Conservation (phyloP, 208 protist species). For the Willaertia magna region DNA sequence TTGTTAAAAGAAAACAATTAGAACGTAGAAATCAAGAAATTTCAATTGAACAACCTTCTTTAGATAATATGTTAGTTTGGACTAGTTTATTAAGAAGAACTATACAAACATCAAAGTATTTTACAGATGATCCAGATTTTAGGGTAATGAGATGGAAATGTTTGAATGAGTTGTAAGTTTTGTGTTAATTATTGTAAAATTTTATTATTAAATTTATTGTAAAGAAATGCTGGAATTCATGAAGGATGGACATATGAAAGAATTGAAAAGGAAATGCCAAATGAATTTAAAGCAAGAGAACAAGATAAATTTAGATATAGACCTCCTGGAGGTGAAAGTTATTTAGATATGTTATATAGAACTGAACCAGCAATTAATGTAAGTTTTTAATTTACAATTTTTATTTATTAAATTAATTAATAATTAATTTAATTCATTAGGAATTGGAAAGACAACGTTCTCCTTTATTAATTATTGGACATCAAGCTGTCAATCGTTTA, state of each 20-base stretch:
- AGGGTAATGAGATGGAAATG: neutral
- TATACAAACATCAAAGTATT: neutral
- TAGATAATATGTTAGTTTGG: neutral
- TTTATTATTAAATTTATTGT: too few relatives aligned
- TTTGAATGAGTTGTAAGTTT: neutral
- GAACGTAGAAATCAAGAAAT: neutral
- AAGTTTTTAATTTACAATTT: too few relatives aligned
- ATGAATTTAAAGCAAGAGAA: neutral
- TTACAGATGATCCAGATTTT: neutral
- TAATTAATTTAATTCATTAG: too few relatives aligned
- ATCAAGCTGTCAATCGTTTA: conserved; percentile 2
- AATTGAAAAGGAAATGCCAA: neutral
- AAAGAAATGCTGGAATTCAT: neutral
- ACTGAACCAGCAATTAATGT: neutral
- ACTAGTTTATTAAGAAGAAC: conserved; percentile 3
- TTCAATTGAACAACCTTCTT: neutral
- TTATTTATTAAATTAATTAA: too few relatives aligned
- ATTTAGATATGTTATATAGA: conserved; percentile 4
- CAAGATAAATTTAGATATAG: neutral
- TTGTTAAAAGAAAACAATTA: neutral
- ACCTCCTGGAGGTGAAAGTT: neutral
- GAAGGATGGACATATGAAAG: neutral
- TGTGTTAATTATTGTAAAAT: too few relatives aligned
- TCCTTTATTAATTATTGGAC: neutral
- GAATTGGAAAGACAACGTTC: neutral